Evolutionary conservation across 805 yeast species (phyloP).

Genomic region (Zygotorulaspora danielsina): DNA sequence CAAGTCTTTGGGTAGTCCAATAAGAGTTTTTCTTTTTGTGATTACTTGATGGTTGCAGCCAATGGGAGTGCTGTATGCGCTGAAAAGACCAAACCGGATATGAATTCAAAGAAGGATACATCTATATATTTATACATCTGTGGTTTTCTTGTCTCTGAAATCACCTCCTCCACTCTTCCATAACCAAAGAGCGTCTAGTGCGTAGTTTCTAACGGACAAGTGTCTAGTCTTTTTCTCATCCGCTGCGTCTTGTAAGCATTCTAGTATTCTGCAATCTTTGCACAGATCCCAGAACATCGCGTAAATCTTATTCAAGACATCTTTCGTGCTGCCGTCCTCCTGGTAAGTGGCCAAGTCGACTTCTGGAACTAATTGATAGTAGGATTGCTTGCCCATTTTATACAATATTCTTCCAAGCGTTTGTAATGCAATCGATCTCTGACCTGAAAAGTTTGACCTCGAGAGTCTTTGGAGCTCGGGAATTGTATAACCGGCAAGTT

Average conservation of each 20-base stretch:
- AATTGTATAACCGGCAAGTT: constrained; percentile 87
- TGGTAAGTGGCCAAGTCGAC: constrained; percentile 38
- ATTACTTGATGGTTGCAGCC: background rate
- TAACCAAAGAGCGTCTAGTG: constrained; percentile 86
- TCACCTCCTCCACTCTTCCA: constrained; percentile 59
- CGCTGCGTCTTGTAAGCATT: constrained; percentile 61
- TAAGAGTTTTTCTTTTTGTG: constrained; percentile 12
- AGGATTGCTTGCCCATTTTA: constrained; percentile 62
- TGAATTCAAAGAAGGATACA: constrained; percentile 12
- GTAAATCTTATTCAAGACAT: constrained; percentile 37
- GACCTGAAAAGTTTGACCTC: constrained; percentile 77
- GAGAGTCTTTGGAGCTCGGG: constrained; percentile 75
- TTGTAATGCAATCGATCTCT: constrained; percentile 80
- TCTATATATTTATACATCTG: too few species aligned
- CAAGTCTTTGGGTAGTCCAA: too few species aligned
- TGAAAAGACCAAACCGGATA: constrained; percentile 1
- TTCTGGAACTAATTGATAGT: constrained; percentile 50
- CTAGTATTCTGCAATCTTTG: constrained; percentile 56
- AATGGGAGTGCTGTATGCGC: constrained; percentile 1
- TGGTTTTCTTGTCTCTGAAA: constrained; percentile 16
- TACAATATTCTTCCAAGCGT: constrained; percentile 83
- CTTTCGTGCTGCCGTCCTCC: constrained; percentile 38
- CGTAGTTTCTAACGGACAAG: constrained; percentile 73
- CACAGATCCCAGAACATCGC: constrained; percentile 66
- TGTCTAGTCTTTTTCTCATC: constrained; percentile 61